Evolutionary conservation across 345 rosid species (phyloP), one percentile per base, ranked within the genome.

Genomic region (Sonneratia alba): DNA sequence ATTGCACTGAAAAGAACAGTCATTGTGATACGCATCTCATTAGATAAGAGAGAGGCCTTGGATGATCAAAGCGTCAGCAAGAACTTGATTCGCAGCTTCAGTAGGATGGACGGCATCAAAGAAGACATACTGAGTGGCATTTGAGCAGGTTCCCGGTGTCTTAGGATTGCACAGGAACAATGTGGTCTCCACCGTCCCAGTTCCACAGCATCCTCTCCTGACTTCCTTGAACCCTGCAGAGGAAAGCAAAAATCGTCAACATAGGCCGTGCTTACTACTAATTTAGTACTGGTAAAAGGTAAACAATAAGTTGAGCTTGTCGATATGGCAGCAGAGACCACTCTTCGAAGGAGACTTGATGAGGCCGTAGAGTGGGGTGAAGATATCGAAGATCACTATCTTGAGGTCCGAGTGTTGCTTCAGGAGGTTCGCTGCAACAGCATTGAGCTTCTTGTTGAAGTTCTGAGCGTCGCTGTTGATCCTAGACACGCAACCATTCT

Each of bases 91-190:
- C 42, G 97, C 91, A 67, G 97, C 98, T 80, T 96, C 78, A 61
- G 98, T 89, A 22, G 98, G 98, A 79, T 95, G 99, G 45, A 92
- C 91, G 76, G 92, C 83, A 81, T 95, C 98, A 88, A 92, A 95
- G 73, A 95, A 95, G 80, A 95, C 93, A 77, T 88, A 90, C 77
- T 88, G 86, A 24, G 86, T 78, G 27, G 99, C 97, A 79, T 91
- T 89, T 2, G 96, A 8, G 55, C 99, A 96, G 57, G 98, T 90
- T 71, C 99, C 97, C 6, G 32, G 73, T 3, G 98, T 77, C 56
- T 80, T 81, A 3, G 89, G 84, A 79, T 92, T 92, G 87, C 98
- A 95, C 83, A 92, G 73, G 70, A 90, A 74, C 32, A 67, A 15
- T 0, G 98, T 92, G 37, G 91, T 89, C 85, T 95, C 98, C 0